Evolutionary conservation across 2,329 filamentous ascomycete genomes (phyloP), one percentile per base, ranked within the genome.

Genomic region (Stagonosporopsis rhizophila): DNA sequence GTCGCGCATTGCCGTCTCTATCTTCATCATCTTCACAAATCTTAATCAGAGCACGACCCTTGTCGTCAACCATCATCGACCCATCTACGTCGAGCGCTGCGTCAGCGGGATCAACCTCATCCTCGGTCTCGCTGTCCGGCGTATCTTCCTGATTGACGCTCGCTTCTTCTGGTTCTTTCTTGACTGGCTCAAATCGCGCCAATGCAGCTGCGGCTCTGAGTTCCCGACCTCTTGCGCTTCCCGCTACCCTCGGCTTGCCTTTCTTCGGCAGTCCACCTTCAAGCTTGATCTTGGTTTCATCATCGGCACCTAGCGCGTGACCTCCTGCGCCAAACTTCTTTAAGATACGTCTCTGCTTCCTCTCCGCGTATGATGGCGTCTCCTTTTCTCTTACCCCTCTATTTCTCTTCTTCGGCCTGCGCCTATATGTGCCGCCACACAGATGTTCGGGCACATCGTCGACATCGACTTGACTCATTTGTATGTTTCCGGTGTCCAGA

Each of bases 241-340:
- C 83, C 3, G 91, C 91, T 11, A 94, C 89, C 42, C 88, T 83
- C 0, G 91, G 91, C 65, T 89, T 90, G 9, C 82, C 85, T 23
- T 83, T 81, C 1, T 83, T 79, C 46, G 81, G 79, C 65, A 85
- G 85, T 44, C 88, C 87, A 30, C 83, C 83, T 71, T 93, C 90
- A 14, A 93, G 76, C 69, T 85, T 85, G 19, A 83, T 79, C 68
- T 91, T 89, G 32, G 82, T 75, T 32, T 81, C 81, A 27, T 89
- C 87, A 59, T 93, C 89, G 3, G 86, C 87, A 0, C 91, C 91
- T 1, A 95, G 78, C 0, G 85, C 78, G 25, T 86, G 79, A 0
- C 91, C 91, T 39, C 88, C 87, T 25, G 80, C 82, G 4, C 91
- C 91, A 73, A 95, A 94, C 73, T 91, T 93, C 75, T 85, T 91